Base-by-base conservation (phyloP, 139 green algal species). In the Tetradesmus obliquus region DNA sequence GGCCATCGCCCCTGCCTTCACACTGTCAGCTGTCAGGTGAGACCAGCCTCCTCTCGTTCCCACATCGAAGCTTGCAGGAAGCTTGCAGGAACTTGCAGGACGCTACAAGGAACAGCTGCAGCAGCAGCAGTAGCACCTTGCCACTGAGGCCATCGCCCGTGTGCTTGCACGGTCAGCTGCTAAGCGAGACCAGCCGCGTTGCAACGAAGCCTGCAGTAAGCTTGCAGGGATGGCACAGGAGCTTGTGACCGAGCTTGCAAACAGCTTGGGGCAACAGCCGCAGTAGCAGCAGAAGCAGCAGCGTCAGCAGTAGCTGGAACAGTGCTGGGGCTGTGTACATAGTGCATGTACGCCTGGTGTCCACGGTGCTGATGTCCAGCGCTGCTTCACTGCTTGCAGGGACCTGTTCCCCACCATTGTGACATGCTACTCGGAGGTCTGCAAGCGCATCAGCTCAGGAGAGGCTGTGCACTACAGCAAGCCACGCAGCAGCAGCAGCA, bases 401-500 rank as follows among this genome's bases (percentile, higher is more conserved):
- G 71, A 83, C 3, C 17, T 84, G 20, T 90, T 90, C 45, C 71
- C 86, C 0, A 83, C 51, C 10, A 71, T 90, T 3, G 86, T 90
- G 2, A 55, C 51, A 13, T 84, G 69, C 71, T 90, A 90, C 20
- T 19, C 86, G 24, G 17, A 45, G 17, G 22, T 90, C 20, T 90
- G 86, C 71, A 1, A 84, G 19, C 86, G 86, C 69, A 84, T 90
- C 54, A 13, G 2, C 8, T 71, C 86, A 19, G 71, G 71, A 57
- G 84, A n/a, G 4, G 57, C 84, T 10, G 6, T 22, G 24, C 84
- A 79, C 58, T 12, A 20, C 32, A 82, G 62, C 84, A 82, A 54
- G 74, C 74, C n/a, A 82, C n/a, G n/a, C 83, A 81, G 79, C 76
- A 86, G 79, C 74, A 86, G 72, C 72, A 86, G 87, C 87, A 85